Evolutionary conservation across 805 yeast genomes (phyloP).

Genomic region (Candida dajiaensis): DNA sequence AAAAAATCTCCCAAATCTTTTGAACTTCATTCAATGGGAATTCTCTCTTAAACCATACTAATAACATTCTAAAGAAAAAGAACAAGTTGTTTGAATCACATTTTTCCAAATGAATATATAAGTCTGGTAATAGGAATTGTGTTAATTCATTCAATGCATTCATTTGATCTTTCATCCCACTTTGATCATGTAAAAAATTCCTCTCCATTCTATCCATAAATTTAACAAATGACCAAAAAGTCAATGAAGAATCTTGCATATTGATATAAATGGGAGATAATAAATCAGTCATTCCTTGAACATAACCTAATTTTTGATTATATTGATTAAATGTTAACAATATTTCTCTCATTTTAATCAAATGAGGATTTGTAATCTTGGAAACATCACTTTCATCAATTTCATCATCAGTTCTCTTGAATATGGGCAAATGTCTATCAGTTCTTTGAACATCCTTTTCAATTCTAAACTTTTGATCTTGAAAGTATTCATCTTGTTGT

Average conservation of each 20-base stretch:
- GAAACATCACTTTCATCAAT: conserved; percentile 44
- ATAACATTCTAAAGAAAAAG: conserved; percentile 89
- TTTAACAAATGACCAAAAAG: conserved; percentile 84
- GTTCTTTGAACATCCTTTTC: conserved; percentile 93
- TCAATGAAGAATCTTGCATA: conserved; percentile 61
- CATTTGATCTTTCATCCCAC: conserved; percentile 91
- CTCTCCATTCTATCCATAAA: conserved; percentile 96
- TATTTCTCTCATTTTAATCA: conserved; percentile 67
- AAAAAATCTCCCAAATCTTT: conserved; percentile 85
- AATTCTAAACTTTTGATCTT: conserved; percentile 83
- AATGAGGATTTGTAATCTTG: conserved; percentile 68
- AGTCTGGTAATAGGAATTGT: conserved; percentile 84
- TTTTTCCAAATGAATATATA: conserved; percentile 75
- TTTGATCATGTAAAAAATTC: conserved; percentile 84
- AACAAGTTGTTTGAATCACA: conserved; percentile 89
- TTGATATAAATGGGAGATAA: conserved; percentile 76
- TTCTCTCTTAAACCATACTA: conserved; percentile 95
- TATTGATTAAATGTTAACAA: conserved; percentile 81
- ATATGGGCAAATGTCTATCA: conserved; percentile 71
- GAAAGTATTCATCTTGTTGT: conserved; percentile 65
- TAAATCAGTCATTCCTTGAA: conserved; percentile 96
- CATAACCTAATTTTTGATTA: conserved; percentile 83
- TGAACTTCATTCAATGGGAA: conserved; percentile 72
- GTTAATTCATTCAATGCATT: conserved; percentile 73
- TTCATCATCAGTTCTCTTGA: conserved; percentile 32